Evolutionary conservation across 2,329 filamentous ascomycete genomes (phyloP), one percentile per base, ranked within the genome.

Genomic region (Beauveria sp.): DNA sequence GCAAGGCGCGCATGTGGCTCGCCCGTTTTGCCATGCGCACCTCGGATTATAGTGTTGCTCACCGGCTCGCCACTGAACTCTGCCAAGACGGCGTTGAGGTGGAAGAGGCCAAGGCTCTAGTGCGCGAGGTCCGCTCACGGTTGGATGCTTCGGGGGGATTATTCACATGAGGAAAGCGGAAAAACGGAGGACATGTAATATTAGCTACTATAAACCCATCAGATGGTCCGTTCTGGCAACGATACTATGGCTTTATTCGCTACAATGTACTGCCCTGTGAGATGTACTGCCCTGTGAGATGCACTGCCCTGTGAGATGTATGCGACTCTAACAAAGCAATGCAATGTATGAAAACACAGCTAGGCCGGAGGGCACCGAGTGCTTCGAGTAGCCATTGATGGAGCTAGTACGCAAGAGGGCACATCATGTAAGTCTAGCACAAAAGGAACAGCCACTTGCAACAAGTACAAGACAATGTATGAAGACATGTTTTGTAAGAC

Each of bases 81-180:
- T 97, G 92, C 71, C 91, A 97, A 74, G 94, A 99, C 73, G 94
- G 94, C 0, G 87, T 96, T 28, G 94, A 97, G 74, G 91, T 97
- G 2, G 94, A 99, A 72, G 94, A 99, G 74, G 94, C 94, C 30
- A 97, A 97, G 76, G 91, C 92, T 3, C 77, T 97, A 67, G 89
- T 96, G 64, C 83, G 91, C 63, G 93, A 97, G 73, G 87, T 96
- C 14, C 83, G 92, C 66, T 89, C 89, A 5, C 83, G 90, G 66
- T 82, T 92, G 73, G 89, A 91, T 55, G 75, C 72, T n/a, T 70
- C 71, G 10, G 74, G 68, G 20, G 65, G 70, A 65, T 63, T 73
- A 59, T 50, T 57, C 18, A 20, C 52, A 7, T 46, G 54, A 51
- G 30, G 10, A 41, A 22, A 52, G 16, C 7, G 9, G 48, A 12